Evolutionary conservation across 2,329 filamentous ascomycete genomes (phyloP).

Genomic region (Exserohilum turcica): DNA sequence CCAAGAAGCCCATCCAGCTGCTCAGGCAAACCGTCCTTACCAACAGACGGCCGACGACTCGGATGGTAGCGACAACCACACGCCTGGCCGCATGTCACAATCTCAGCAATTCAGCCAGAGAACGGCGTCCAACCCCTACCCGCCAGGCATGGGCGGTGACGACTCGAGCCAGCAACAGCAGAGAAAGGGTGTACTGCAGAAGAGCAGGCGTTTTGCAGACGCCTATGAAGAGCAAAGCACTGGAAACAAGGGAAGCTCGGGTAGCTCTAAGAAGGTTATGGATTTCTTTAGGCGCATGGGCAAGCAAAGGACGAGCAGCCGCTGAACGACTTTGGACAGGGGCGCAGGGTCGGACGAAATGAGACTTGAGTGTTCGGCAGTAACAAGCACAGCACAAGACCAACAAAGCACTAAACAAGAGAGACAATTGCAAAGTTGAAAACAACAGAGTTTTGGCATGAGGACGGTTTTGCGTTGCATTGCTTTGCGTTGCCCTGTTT

Average conservation of each 20-base stretch:
- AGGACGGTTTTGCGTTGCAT: no score
- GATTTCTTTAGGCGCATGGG: slow-evolving; percentile 93
- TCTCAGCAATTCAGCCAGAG: slow-evolving; percentile 26
- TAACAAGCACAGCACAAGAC: not conserved
- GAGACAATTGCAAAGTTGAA: no score
- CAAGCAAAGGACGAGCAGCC: slow-evolving; percentile 62
- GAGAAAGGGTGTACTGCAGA: slow-evolving; percentile 69
- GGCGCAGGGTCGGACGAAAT: no score
- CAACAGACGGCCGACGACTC: slow-evolving; percentile 41
- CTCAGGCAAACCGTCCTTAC: slow-evolving; percentile 30
- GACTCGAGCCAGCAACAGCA: slow-evolving; percentile 27
- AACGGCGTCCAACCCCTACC: slow-evolving; percentile 42
- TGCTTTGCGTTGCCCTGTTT: no score
- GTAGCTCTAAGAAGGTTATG: slow-evolving; percentile 92
- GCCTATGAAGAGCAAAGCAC: slow-evolving; percentile 70
- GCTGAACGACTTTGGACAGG: slow-evolving; percentile 2
- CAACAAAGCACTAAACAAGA: no score
- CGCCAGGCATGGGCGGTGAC: slow-evolving; percentile 46
- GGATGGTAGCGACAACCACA: slow-evolving; percentile 38
- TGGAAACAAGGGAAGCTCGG: slow-evolving; percentile 50
- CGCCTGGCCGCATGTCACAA: slow-evolving; percentile 19
- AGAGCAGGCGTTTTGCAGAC: slow-evolving; percentile 85
- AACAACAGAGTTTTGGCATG: no score
- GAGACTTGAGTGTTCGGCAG: not conserved
- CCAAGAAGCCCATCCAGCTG: slow-evolving; percentile 38